These are phyloP conservation scores for Periconia sp. DNA, from an alignment of 2,329 filamentous ascomycete genomes.

Conservation along the genomic window DNA sequence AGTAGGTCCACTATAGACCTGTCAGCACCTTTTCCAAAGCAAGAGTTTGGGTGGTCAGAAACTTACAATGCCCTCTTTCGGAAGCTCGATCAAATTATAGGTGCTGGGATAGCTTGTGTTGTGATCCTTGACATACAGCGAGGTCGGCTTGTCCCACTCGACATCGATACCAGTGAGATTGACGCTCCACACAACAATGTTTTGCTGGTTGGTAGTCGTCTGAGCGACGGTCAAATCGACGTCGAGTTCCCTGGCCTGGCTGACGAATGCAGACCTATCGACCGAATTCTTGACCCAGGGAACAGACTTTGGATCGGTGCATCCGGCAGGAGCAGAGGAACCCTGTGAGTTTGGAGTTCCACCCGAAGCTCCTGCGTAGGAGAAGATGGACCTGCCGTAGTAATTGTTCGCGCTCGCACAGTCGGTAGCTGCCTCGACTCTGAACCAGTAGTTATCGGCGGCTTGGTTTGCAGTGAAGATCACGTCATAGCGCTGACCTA, in stretches of 20 bases:
- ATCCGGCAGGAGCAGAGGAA: constrained; percentile 19
- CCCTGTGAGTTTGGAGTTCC: constrained; percentile 5
- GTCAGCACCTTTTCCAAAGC: no score
- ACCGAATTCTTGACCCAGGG: constrained; percentile 40
- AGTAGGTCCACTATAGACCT: constrained; percentile 41
- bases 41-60: constrained; percentile 47
- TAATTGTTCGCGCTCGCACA: constrained; percentile 44
- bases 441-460: constrained; percentile 51
- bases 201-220: constrained; percentile 44
- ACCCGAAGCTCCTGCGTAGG: constrained; percentile 1
- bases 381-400: constrained; percentile 13
- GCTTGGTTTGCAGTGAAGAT: constrained; percentile 49
- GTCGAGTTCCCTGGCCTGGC: constrained; percentile 37
- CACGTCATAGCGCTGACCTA: constrained; percentile 54
- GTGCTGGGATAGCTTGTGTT: constrained; percentile 49
- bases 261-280: constrained; percentile 35
- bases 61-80: constrained; percentile 39
- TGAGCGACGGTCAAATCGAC: constrained; percentile 38
- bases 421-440: constrained; percentile 42
- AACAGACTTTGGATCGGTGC: constrained; percentile 33
- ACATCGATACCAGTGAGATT: constrained; percentile 51
- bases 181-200: constrained; percentile 48
- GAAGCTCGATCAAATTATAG: constrained; percentile 51
- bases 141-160: constrained; percentile 51
- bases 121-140: constrained; percentile 49